Base-by-base conservation (phyloP, 805 yeast genomes). In the Suhomyces tanzawaensis region DNA sequence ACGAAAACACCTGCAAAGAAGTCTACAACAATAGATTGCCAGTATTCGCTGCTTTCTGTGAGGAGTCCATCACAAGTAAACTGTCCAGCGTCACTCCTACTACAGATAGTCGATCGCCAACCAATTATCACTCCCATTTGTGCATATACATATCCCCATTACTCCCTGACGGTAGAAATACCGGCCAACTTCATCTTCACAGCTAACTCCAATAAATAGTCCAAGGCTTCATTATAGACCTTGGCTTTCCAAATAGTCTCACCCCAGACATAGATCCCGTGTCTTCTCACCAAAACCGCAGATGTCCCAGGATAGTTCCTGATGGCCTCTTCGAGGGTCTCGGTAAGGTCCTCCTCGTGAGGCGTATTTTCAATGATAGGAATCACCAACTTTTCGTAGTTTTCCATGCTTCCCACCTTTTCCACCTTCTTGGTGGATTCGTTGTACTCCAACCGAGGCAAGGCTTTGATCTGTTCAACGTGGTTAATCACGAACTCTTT, bases 231-330 rank as follows among this genome's bases (percentile, higher is more conserved):
- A 57, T 89, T 89, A 58, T 85, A 84, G 11, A 91, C 76, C 62
- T 91, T 91, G 34, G 97, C 96, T 62, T 90, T 88, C 85, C 95
- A 85, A 9, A 87, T 85, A 18, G 75, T 79, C 50, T 83, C 87
- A 17, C 97, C 97, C 97, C 97, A 91, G n/a, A 89, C 96, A 57
- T 82, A 91, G 31, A 91, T 82, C 1, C 98, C 98, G 55, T 91
- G 98, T 53, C 96, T 73, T 60, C 95, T 77, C 5, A 91, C 97
- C 37, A 91, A 68, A 1, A 91, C 88, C 0, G 97, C 97, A 2
- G 89, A 77, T 3, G 95, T 66, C 0, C 77, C 71, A 1, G 97
- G 96, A 51, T 87, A 82, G 12, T 72, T 68, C n/a, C 49, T 58
- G 37, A 90, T 77, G 0, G 89, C 83, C 40, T 73, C 62, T 45